These are phyloP conservation scores for Microthlaspi erraticum DNA, from an alignment of 345 rosid genomes.

Conservation along the genomic window DNA sequence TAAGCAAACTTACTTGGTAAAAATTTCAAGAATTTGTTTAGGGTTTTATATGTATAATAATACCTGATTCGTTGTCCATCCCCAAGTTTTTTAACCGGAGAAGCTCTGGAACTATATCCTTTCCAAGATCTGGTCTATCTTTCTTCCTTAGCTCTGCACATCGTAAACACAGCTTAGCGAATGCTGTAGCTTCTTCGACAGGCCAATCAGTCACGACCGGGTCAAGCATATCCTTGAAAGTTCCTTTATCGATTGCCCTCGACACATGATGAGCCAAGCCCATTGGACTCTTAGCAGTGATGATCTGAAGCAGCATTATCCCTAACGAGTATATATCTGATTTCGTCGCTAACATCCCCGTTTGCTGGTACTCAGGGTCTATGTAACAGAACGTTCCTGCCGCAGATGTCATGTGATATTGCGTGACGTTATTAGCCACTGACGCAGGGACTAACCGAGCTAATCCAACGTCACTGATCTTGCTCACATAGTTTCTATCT, in stretches of 20 bases:
- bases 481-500: constrained; percentile 80
- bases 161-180: constrained; percentile 62
- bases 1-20: neutral
- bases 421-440: constrained; percentile 77
- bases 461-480: constrained; percentile 93
- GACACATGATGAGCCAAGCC: constrained; percentile 80
- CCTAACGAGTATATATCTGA: constrained; percentile 88
- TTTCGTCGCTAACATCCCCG: constrained; percentile 81
- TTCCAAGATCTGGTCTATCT: constrained; percentile 85
- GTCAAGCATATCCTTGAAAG: constrained; percentile 67
- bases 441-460: constrained; percentile 90
- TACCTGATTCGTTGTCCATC: constrained; percentile 33
- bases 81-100: constrained; percentile 62
- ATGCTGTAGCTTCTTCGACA: constrained; percentile 63
- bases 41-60: constrained; percentile 4
- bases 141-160: constrained; percentile 82
- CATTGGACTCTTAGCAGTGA: constrained; percentile 86
- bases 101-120: constrained; percentile 72
- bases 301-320: constrained; percentile 78
- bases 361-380: constrained; percentile 91
- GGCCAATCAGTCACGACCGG: constrained; percentile 74
- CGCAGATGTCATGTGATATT: constrained; percentile 87
- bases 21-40: neutral
- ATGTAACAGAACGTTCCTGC: constrained; percentile 95
- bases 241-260: constrained; percentile 69